Conservation (phyloP, 108 stramenopile genomes). For the Pseudonitzschia multiseries region DNA sequence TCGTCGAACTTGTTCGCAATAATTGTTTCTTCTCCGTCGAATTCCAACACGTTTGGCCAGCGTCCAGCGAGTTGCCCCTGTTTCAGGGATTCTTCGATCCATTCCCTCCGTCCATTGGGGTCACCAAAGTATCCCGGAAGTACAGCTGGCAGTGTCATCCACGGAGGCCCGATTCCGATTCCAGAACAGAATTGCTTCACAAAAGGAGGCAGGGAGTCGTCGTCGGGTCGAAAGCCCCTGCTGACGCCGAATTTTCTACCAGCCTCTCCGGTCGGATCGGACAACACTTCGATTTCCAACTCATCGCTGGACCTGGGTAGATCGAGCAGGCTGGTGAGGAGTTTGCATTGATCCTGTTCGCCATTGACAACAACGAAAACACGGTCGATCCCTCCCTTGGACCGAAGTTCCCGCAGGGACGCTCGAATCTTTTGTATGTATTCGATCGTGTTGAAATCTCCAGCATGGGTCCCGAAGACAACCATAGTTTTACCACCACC, state of each 20-base stretch:
- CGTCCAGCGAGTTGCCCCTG: conserved; percentile 70
- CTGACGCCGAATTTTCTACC: conserved; percentile 72
- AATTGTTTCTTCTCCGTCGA: conserved; percentile 44
- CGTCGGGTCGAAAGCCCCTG: conserved; percentile 78
- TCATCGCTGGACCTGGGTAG: conserved; percentile 22
- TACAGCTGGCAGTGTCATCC: conserved; percentile 87
- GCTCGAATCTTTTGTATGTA: conserved; percentile 80
- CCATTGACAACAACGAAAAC: conserved; percentile 72
- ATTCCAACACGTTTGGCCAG: conserved; percentile 78
- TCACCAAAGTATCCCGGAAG: conserved; percentile 90
- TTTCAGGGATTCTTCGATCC: conserved; percentile 87
- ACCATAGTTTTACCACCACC: conserved; percentile 12
- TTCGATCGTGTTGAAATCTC: conserved; percentile 91
- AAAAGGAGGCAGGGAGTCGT: conserved; percentile 69
- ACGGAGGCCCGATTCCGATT: conserved; percentile 73
- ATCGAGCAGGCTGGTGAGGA: conserved; percentile 50
- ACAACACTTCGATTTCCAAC: conserved; percentile 51
- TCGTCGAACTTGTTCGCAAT: conserved; percentile 68
- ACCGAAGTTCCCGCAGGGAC: conserved; percentile 63
- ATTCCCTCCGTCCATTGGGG: conserved; percentile 70
- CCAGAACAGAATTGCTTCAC: conserved; percentile 85
- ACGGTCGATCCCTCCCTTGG: conserved; percentile 54
- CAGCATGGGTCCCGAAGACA: conserved; percentile 51
- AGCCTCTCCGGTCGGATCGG: conserved; percentile 74
- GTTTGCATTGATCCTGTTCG: conserved; percentile 49